Conservation (phyloP, 192 early-diverging fungal genomes). For the Backusella westeae region DNA sequence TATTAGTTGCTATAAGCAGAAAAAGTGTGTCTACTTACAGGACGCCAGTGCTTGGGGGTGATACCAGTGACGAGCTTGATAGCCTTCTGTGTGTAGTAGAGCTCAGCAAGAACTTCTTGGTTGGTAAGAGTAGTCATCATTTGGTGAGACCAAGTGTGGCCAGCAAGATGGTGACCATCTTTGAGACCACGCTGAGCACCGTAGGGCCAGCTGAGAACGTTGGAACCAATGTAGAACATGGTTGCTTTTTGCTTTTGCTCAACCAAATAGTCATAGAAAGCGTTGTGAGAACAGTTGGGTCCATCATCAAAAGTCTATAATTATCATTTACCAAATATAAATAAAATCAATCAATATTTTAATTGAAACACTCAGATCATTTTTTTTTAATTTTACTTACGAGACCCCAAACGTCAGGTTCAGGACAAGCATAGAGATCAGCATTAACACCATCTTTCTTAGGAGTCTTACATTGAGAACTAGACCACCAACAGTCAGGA, state of each 20-base stretch:
- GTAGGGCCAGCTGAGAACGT: slow-evolving; percentile 48
- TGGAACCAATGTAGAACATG: slow-evolving; percentile 64
- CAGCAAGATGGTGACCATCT: slow-evolving; percentile 63
- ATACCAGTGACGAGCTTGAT: slow-evolving; percentile 43
- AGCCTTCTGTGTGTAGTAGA: slow-evolving; percentile 50
- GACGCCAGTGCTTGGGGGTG: slow-evolving; percentile 38
- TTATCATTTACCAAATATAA: background rate
- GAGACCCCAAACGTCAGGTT: slow-evolving; percentile 46
- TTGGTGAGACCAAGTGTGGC: slow-evolving; percentile 63
- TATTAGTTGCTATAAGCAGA: background rate
- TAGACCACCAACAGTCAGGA: slow-evolving; percentile 49
- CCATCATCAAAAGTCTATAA: slow-evolving; percentile 64
- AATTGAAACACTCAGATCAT: background rate
- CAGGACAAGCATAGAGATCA: slow-evolving; percentile 40
- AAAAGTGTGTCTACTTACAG: slow-evolving; percentile 21
- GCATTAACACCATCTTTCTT: slow-evolving; percentile 26
- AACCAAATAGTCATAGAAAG: slow-evolving; percentile 45
- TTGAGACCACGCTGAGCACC: slow-evolving; percentile 42
- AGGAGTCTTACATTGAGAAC: slow-evolving; percentile 39
- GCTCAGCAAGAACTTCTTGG: slow-evolving; percentile 54
- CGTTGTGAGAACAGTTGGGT: slow-evolving; percentile 45
- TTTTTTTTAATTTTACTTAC: slow-evolving; percentile 20
- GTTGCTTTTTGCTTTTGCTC: slow-evolving; percentile 51
- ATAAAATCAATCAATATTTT: background rate
- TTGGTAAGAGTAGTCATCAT: slow-evolving; percentile 50